Evolutionary conservation across 257 asterid genomes (phyloP).

Genomic region (Marsdenia floribunda): DNA sequence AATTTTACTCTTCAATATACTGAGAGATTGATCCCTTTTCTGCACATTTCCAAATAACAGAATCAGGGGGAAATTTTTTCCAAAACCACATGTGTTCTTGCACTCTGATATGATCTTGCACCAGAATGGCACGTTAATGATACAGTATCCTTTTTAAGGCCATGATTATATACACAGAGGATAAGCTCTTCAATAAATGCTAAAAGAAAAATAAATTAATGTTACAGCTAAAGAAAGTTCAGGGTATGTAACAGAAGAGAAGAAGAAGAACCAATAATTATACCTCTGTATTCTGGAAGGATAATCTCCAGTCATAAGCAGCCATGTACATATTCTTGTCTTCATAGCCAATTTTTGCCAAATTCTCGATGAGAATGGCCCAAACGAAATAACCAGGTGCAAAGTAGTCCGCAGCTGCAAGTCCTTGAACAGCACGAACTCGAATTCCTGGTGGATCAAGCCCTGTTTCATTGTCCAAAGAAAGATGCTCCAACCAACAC

Average conservation of each 20-base stretch:
- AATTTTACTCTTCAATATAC: slow-evolving; percentile 87
- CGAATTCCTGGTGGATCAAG: slow-evolving; percentile 93
- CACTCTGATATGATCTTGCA: not conserved
- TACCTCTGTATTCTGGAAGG: slow-evolving; percentile 92
- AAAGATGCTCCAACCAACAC: slow-evolving; percentile 95
- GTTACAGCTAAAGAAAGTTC: not conserved
- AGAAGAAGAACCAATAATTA: not conserved
- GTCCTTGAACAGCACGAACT: slow-evolving; percentile 74
- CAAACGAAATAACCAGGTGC: slow-evolving; percentile 92
- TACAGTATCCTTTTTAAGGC: not conserved
- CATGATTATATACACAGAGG: not conserved
- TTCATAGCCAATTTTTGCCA: slow-evolving; percentile 87
- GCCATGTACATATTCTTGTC: slow-evolving; percentile 91
- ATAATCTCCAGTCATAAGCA: slow-evolving; percentile 91
- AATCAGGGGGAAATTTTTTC: not conserved
- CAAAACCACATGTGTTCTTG: not conserved
- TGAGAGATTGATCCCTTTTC: slow-evolving; percentile 75
- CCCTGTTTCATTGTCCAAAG: slow-evolving; percentile 89
- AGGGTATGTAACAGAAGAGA: not conserved
- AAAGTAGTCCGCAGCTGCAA: slow-evolving; percentile 86
- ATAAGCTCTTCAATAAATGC: not conserved
- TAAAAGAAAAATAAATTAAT: not conserved
- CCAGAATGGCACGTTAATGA: not conserved
- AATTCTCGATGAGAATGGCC: slow-evolving; percentile 86
- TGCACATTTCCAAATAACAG: slow-evolving; percentile 26